phyloP scores from a whole-genome alignment of 2,329 filamentous ascomycete genomes.

The Hypoxylon rubiginosum region DNA sequence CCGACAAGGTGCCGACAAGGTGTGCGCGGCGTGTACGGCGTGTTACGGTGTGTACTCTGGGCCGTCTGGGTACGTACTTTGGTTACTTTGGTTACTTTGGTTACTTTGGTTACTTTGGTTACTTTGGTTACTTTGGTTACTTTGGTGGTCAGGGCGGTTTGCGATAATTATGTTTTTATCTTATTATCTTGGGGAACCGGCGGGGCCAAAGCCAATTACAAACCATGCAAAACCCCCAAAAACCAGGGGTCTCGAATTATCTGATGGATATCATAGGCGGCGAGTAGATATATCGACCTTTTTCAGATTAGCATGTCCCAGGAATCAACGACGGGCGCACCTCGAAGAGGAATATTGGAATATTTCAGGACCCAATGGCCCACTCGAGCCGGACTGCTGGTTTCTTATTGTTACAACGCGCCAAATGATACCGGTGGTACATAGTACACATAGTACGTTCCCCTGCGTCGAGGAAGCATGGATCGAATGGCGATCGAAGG shows the following conservation, averaged over 20 bases:
- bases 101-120: no score
- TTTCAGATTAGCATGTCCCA: constrained; percentile 36
- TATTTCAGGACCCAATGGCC: constrained; percentile 33
- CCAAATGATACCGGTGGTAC: constrained; percentile 39
- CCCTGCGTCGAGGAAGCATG: constrained; percentile 35
- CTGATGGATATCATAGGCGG: constrained; percentile 29
- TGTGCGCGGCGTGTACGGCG: not conserved
- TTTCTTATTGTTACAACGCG: constrained; percentile 40
- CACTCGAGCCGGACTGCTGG: constrained; percentile 38
- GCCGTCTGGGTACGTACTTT: constrained; percentile 2
- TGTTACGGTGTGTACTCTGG: not conserved
- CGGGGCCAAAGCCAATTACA: constrained; percentile 29
- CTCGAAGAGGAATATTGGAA: constrained; percentile 2
- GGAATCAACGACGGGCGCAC: not conserved
- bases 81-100: no score
- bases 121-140: no score
- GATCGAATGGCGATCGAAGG: constrained; percentile 31
- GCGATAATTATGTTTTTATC: constrained; percentile 22
- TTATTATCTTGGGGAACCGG: constrained; percentile 35
- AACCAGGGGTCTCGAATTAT: constrained; percentile 25
- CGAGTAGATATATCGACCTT: constrained; percentile 25
- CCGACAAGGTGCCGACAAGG: not conserved
- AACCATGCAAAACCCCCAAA: no score
- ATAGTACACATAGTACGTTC: no score
- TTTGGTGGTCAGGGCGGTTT: no score